Conservation (phyloP, 208 protist genomes). For the Vickermania ingenoplastis region DNA sequence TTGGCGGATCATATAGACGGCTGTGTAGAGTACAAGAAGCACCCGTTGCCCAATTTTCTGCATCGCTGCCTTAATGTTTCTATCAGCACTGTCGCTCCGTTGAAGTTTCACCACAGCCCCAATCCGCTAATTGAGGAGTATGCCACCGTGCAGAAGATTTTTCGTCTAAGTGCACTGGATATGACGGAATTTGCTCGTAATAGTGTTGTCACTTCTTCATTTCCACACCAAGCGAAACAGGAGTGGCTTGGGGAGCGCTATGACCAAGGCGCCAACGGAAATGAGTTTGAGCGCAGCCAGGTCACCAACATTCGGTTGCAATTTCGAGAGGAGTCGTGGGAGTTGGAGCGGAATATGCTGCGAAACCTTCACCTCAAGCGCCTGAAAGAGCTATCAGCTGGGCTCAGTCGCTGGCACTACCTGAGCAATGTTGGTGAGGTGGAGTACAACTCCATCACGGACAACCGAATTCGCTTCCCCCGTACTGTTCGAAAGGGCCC, state of each 20-base stretch:
- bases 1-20: slow-evolving; percentile 96
- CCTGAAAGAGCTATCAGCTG: slow-evolving; percentile 23
- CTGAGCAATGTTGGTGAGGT: slow-evolving; percentile 74
- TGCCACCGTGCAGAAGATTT: slow-evolving; percentile 82
- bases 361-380: slow-evolving; percentile 58
- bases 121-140: slow-evolving; percentile 84
- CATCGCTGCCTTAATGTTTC: slow-evolving; percentile 93
- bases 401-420: slow-evolving; percentile 66
- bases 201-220: slow-evolving; percentile 81
- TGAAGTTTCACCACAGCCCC: slow-evolving; percentile 82
- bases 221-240: slow-evolving; percentile 56
- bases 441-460: slow-evolving; percentile 79
- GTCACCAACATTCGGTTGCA: slow-evolving; percentile 73
- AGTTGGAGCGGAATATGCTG: slow-evolving; percentile 76
- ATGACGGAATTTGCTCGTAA: slow-evolving; percentile 86
- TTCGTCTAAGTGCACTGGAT: slow-evolving; percentile 73
- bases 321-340: slow-evolving; percentile 82
- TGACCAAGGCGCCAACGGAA: slow-evolving; percentile 42
- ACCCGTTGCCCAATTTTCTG: slow-evolving; percentile 93
- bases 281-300: slow-evolving; percentile 70
- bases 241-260: slow-evolving; percentile 76
- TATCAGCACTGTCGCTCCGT: slow-evolving; percentile 95
- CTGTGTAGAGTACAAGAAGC: slow-evolving; percentile 87
- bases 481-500: slow-evolving; percentile 76
- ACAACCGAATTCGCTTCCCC: slow-evolving; percentile 82